phyloP scores from a whole-genome alignment of 345 rosid genomes.

The Heritiera fomes region DNA sequence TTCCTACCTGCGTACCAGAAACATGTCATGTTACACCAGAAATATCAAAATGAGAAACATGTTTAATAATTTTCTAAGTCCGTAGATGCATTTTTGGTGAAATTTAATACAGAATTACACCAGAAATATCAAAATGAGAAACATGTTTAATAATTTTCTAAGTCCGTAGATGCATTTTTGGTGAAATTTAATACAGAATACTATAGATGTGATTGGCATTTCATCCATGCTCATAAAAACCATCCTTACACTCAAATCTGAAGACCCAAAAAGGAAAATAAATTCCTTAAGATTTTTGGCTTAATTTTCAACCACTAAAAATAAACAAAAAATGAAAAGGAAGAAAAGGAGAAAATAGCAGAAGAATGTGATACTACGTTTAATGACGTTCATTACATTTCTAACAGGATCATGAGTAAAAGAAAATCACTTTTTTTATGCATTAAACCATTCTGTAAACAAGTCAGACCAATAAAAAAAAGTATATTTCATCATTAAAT shows the following conservation, averaged over 20 bases:
- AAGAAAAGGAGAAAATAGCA: background rate
- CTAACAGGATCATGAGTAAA: conserved; percentile 7
- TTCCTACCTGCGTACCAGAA: conserved; percentile 29
- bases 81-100: conserved; percentile 4
- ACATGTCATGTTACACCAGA: background rate
- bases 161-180: background rate
- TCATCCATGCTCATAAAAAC: background rate
- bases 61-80: conserved; percentile 1
- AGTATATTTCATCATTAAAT: background rate
- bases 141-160: conserved; percentile 8
- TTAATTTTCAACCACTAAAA: conserved; percentile 18
- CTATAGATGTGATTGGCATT: conserved; percentile 10
- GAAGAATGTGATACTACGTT: conserved; percentile 26
- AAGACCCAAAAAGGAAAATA: conserved; percentile 4
- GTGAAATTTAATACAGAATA: background rate
- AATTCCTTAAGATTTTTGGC: conserved; percentile 30
- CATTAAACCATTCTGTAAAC: conserved; percentile 12
- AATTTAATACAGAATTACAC: background rate
- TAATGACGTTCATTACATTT: conserved; percentile 9
- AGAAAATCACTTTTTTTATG: background rate
- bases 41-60: background rate
- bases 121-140: conserved; percentile 1
- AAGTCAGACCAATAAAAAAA: conserved; percentile 1
- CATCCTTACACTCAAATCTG: conserved; percentile 28
- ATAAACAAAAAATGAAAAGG: conserved; percentile 5